These are phyloP conservation scores for Neurospora cerealis DNA, from an alignment of 495 filamentous ascomycete species.

Conservation along the genomic window DNA sequence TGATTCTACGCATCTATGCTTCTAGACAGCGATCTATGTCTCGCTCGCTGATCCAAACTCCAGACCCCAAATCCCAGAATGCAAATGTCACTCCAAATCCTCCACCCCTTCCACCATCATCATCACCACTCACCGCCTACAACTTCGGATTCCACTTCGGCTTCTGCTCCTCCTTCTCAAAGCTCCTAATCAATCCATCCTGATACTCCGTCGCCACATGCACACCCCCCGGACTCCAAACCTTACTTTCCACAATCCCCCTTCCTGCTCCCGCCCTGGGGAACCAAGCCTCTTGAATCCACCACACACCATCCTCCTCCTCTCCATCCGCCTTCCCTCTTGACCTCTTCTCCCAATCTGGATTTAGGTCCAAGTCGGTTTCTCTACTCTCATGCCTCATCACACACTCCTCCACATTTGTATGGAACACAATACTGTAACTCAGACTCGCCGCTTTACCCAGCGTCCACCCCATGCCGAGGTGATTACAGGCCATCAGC, in stretches of 20 bases:
- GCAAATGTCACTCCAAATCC: background rate
- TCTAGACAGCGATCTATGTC: background rate
- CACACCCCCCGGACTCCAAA: constrained; percentile 53
- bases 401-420: constrained; percentile 32
- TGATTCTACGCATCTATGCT: background rate
- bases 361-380: constrained; percentile 43
- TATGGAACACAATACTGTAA: constrained; percentile 54
- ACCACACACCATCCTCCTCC: constrained; percentile 45
- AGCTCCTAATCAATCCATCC: constrained; percentile 41
- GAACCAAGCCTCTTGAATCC: constrained; percentile 56
- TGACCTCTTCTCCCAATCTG: constrained; percentile 56
- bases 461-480: constrained; percentile 42
- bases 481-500: constrained; percentile 49
- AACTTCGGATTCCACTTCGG: constrained; percentile 1
- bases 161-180: constrained; percentile 2
- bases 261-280: constrained; percentile 46
- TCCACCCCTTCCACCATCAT: background rate
- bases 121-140: background rate
- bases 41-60: background rate
- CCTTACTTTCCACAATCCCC: constrained; percentile 49
- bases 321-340: constrained; percentile 22
- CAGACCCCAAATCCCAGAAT: background rate
- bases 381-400: constrained; percentile 19
- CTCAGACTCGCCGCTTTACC: constrained; percentile 50
- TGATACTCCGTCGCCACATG: constrained; percentile 55